Evolutionary conservation across 805 yeast genomes (phyloP).

Genomic region (Lachancea nothofagi): DNA sequence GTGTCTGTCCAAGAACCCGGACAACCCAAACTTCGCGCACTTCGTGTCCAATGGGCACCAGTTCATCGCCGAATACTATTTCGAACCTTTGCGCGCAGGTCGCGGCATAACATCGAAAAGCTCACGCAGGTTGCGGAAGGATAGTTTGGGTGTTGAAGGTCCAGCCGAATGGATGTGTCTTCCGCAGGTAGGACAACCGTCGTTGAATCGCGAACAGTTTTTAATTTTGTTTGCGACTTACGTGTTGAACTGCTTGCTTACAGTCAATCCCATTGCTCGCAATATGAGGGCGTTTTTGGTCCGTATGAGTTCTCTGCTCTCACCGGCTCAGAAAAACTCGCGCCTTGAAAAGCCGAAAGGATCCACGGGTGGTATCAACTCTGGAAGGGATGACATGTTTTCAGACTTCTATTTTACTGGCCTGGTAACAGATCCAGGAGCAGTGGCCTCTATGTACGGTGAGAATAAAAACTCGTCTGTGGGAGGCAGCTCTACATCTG

Average conservation of each 20-base stretch:
- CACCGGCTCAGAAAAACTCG: too few relatives aligned
- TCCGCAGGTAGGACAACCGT: slow-evolving; percentile 1
- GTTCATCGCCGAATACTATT: slow-evolving; percentile 23
- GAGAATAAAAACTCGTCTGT: neutral
- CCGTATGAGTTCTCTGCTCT: neutral
- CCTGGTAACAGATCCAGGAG: slow-evolving; percentile 3
- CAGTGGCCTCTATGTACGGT: slow-evolving; percentile 5
- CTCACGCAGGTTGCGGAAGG: neutral
- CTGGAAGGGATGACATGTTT: neutral
- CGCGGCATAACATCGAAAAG: neutral
- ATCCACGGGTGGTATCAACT: too few relatives aligned
- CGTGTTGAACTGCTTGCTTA: slow-evolving; percentile 2
- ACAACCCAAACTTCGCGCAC: slow-evolving; percentile 14
- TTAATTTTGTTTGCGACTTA: slow-evolving; percentile 1
- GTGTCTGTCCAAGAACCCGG: slow-evolving; percentile 60
- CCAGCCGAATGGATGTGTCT: slow-evolving; percentile 9
- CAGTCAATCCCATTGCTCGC: slow-evolving; percentile 5
- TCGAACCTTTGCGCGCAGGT: slow-evolving; percentile 11
- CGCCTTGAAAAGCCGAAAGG: too few relatives aligned
- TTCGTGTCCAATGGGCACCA: slow-evolving; percentile 20
- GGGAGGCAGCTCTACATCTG: neutral
- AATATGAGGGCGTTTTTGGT: slow-evolving; percentile 5
- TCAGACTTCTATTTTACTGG: slow-evolving; percentile 6
- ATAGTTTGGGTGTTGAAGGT: neutral
- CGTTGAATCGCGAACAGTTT: slow-evolving; percentile 1